These are phyloP conservation scores for Blastobotrys buckinghamii DNA, from an alignment of 1,139 yeast species.

Conservation along the genomic window DNA sequence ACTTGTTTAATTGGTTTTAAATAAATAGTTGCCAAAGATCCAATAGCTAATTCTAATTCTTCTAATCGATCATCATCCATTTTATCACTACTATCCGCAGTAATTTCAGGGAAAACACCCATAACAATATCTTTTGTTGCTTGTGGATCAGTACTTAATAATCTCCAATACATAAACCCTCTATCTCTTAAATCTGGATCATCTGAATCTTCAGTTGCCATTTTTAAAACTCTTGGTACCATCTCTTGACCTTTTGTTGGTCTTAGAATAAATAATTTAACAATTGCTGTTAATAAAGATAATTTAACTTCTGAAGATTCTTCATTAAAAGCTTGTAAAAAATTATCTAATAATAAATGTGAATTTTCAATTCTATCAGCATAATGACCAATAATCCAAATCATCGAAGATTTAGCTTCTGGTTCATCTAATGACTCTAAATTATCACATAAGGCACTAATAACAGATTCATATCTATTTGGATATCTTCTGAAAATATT, in stretches of 20 bases:
- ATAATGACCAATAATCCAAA: constrained; percentile 83
- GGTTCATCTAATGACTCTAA: constrained; percentile 56
- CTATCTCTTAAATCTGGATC: constrained; percentile 83
- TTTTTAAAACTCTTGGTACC: constrained; percentile 54
- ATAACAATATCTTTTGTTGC: constrained; percentile 51
- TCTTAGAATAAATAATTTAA: constrained; percentile 56
- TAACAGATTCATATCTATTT: constrained; percentile 39
- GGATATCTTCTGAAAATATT: constrained; percentile 78
- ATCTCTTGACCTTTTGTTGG: constrained; percentile 54
- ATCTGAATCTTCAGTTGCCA: constrained; percentile 69
- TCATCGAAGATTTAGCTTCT: constrained; percentile 70
- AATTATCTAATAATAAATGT: constrained; percentile 42
- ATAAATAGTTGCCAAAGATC: constrained; percentile 77
- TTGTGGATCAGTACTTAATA: constrained; percentile 48
- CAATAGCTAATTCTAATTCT: constrained; percentile 77
- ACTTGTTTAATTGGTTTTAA: constrained; percentile 77
- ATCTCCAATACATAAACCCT: constrained; percentile 81
- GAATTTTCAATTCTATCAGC: constrained; percentile 47
- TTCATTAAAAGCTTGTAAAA: constrained; percentile 46
- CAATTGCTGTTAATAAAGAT: constrained; percentile 65
- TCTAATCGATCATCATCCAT: constrained; percentile 67
- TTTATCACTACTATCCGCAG: constrained; percentile 62
- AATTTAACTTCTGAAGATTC: constrained; percentile 72
- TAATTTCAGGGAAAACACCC: constrained; percentile 56
- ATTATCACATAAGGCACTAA: constrained; percentile 41